Conservation (phyloP, 2,329 filamentous ascomycete genomes). For the Fusarium miscanthi region DNA sequence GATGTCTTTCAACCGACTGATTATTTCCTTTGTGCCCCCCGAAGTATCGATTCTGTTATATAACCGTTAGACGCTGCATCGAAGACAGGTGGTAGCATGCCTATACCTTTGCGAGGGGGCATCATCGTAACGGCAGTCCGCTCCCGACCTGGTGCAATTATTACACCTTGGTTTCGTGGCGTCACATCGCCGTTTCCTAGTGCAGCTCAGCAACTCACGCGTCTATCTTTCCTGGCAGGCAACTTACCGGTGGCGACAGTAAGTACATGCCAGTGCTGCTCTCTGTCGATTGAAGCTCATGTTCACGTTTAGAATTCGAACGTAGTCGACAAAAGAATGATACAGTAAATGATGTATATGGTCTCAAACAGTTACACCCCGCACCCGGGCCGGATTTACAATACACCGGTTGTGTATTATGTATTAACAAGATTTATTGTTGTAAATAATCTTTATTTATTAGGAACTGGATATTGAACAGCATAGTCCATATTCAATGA, state of each 20-base stretch:
- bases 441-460: not conserved
- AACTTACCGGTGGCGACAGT: not conserved
- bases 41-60: not conserved
- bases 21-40: not conserved
- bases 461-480: too few relatives aligned
- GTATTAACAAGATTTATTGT: accelerated
- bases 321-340: not conserved
- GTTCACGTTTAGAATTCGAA: not conserved
- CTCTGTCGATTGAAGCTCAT: not conserved
- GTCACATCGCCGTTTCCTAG: not conserved
- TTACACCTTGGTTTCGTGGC: not conserved
- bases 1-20: not conserved
- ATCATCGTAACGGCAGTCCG: not conserved
- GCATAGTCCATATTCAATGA: too few relatives aligned
- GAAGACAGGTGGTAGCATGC: accelerated
- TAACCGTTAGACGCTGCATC: not conserved
- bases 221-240: accelerated
- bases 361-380: not conserved
- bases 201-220: not conserved
- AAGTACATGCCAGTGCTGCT: not conserved
- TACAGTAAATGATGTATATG: too few relatives aligned
- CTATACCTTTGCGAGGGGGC: not conserved
- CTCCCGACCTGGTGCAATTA: not conserved
- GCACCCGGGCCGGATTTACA: not conserved
- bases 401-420: not conserved